Conservation (phyloP, 148 eudicot species). For the Heliosperma pusillum region DNA sequence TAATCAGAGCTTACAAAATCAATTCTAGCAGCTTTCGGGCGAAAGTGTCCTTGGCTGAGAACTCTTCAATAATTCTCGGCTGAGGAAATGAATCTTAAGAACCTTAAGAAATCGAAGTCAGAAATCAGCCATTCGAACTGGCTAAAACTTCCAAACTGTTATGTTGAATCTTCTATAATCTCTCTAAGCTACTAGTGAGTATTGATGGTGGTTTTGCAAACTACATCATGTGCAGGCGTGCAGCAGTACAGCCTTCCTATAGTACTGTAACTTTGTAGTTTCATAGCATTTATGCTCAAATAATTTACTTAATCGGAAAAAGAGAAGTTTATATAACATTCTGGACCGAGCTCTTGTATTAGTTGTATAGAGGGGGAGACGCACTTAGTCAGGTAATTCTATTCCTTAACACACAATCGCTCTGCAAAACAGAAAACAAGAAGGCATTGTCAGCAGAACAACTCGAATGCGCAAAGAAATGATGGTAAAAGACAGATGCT, state of each 20-base stretch:
- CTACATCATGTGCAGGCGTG: not conserved
- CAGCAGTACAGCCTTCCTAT: not conserved
- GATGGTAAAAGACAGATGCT: constrained; percentile 20
- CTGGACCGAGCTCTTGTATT: not conserved
- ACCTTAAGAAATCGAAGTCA: constrained; percentile 6
- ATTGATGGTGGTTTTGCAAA: not conserved
- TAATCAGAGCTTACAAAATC: constrained; percentile 18
- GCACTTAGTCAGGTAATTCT: constrained; percentile 19
- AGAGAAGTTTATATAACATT: not conserved
- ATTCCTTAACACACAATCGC: constrained; percentile 62
- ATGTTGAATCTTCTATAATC: constrained; percentile 13
- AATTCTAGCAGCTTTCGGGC: not conserved
- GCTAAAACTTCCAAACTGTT: not conserved
- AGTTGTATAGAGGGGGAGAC: not conserved
- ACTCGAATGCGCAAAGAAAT: not conserved
- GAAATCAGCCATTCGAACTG: not conserved
- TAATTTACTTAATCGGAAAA: not conserved
- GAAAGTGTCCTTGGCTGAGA: not conserved
- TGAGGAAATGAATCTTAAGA: not conserved
- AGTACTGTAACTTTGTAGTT: not conserved
- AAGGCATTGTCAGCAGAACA: not conserved
- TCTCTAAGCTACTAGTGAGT: not conserved
- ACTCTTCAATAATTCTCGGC: not conserved
- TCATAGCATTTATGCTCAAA: not conserved
- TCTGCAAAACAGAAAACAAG: constrained; percentile 37